Evolutionary conservation across 768 basidiomycete genomes (phyloP), one percentile per base, ranked within the genome.

Genomic region (Leccinum olivaceopallidum): DNA sequence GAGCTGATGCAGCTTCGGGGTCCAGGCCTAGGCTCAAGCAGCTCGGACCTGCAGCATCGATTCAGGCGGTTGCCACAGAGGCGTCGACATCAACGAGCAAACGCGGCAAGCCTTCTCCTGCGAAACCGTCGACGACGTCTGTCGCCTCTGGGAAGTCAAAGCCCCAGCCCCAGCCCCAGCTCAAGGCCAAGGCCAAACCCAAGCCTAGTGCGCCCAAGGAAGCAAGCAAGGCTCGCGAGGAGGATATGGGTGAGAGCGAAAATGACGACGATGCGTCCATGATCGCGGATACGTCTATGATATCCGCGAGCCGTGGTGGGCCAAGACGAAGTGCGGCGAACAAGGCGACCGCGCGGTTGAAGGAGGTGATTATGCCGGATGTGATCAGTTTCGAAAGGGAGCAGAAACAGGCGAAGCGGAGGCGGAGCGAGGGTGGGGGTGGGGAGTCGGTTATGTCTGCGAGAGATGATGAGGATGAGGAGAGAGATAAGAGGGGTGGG

Each of bases 281-380:
- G 22, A 20, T 63, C 6, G 18, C 57, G 10, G 68, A 66, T 22
- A 14, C 48, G 5, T 53, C 68, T 1, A 20, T 60, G 14, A 22
- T 57, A 9, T 70, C 66, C 5, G 57, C 54, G 12, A 57, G 57
- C 16, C 72, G 68, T 34, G 53, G 53, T 1, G 68, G 70, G n/a
- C 60, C 59, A 73, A 26, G 78, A 76, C 86, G 80, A 66, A 78
- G 75, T 64, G 94, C 79, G 68, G 84, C 77, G 61, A 86, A 69
- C 73, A 83, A 76, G 57, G 85, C 84, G 9, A 77, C 71, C 4
- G 73, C 75, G 54, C 76, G 75, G 47, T 65, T 85, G 53, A 77
- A 76, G 49, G 76, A 82, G 8, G 75, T 77, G 55, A 77, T 94
- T 59, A 93, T 94, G 86, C 92, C 92, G 0, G 92, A 94, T 64